phyloP scores from a whole-genome alignment of 805 yeast species.

The Schizosaccharomyces lindneri region DNA sequence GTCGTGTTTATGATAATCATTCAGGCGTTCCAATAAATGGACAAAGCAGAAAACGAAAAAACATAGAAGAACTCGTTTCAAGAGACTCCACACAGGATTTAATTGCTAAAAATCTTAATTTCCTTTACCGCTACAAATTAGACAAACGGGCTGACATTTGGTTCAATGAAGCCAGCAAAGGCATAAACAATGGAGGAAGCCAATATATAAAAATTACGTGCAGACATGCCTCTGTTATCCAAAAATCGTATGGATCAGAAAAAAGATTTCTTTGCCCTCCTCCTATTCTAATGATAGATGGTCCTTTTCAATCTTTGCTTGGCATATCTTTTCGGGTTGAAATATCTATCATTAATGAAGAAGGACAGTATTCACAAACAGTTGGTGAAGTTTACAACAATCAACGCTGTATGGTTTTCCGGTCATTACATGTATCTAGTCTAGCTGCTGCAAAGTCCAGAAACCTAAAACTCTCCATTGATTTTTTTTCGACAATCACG shows the following conservation, averaged over 20 bases:
- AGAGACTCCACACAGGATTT: too few relatives aligned
- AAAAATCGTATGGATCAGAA: conserved; percentile 1
- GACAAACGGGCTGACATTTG: too few relatives aligned
- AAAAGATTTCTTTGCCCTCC: conserved; percentile 3
- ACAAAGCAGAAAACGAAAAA: too few relatives aligned
- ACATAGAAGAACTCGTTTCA: too few relatives aligned
- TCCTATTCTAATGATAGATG: background rate
- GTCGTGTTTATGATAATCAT: background rate
- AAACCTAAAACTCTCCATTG: background rate
- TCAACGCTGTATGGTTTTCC: background rate
- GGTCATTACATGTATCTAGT: background rate
- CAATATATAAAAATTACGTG: background rate
- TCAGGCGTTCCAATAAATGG: too few relatives aligned
- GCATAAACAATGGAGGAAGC: too few relatives aligned
- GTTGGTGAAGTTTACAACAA: background rate
- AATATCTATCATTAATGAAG: background rate
- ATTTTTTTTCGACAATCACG: background rate
- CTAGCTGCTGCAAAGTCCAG: background rate
- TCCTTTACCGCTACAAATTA: too few relatives aligned
- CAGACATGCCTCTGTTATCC: conserved; percentile 1
- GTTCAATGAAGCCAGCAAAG: too few relatives aligned
- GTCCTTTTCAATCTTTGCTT: background rate
- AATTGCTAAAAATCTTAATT: too few relatives aligned
- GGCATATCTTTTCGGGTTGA: background rate
- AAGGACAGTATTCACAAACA: background rate